Evolutionary conservation across 768 basidiomycete species (phyloP).

Genomic region (Tylopilus balloui): DNA sequence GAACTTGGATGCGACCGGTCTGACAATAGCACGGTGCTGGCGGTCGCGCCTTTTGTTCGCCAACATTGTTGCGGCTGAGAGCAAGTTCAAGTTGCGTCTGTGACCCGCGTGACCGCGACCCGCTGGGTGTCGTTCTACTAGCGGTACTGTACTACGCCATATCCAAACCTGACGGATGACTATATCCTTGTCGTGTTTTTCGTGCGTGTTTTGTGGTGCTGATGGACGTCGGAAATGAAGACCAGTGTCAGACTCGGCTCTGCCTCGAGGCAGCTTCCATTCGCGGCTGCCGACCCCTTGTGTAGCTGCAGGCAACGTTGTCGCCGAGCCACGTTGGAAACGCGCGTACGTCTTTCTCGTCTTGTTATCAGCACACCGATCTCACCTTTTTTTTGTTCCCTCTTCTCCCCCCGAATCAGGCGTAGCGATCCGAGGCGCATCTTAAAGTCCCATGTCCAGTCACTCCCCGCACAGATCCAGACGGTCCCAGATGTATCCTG

Average conservation of each 20-base stretch:
- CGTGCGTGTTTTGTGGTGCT: background rate
- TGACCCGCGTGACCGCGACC: background rate
- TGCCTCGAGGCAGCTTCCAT: conserved; percentile 49
- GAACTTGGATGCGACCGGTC: conserved; percentile 34
- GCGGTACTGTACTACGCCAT: no score
- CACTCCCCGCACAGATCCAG: conserved; percentile 57
- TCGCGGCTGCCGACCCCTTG: conserved; percentile 37
- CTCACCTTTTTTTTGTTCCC: conserved; percentile 32
- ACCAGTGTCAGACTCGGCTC: conserved; percentile 2
- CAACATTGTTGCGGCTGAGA: no score
- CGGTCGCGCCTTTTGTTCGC: conserved; percentile 14
- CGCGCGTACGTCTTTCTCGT: conserved; percentile 40
- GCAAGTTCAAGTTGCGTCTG: no score
- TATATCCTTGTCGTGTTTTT: background rate
- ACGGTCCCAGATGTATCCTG: conserved; percentile 46
- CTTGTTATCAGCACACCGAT: conserved; percentile 31
- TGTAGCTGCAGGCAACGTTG: conserved; percentile 36
- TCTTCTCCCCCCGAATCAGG: conserved; percentile 1
- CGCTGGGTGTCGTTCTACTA: no score
- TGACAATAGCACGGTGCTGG: background rate
- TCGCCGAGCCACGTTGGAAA: conserved; percentile 58
- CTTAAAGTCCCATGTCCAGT: conserved; percentile 46
- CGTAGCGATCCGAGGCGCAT: background rate
- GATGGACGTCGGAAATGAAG: conserved; percentile 1
- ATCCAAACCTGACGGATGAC: no score